Evolutionary conservation across 257 asterid species (phyloP).

Genomic region (Marsdenia floribunda): DNA sequence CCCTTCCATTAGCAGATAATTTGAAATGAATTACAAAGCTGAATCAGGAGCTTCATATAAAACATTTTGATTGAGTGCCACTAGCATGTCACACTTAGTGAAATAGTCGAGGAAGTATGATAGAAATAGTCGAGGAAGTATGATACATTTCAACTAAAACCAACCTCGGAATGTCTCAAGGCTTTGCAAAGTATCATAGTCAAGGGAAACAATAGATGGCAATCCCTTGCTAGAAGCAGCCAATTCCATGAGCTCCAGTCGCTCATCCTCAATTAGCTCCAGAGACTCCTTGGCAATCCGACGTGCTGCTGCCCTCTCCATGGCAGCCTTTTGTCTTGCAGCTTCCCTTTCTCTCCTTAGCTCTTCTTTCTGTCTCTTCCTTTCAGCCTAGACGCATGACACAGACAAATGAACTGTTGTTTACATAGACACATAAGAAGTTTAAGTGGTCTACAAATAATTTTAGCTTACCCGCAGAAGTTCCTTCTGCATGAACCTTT

Average conservation of each 20-base stretch:
- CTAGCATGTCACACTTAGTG: background rate
- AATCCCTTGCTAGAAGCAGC: conserved; percentile 89
- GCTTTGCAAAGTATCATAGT: conserved; percentile 78
- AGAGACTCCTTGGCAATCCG: conserved; percentile 86
- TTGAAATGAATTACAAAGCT: background rate
- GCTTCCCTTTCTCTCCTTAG: conserved; percentile 75
- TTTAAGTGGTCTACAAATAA: conserved; percentile 1
- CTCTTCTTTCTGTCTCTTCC: conserved; percentile 90
- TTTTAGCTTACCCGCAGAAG: conserved; percentile 48
- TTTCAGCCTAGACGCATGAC: conserved; percentile 64
- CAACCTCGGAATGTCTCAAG: conserved; percentile 83
- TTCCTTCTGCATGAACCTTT: conserved; percentile 86
- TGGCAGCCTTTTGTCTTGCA: conserved; percentile 76
- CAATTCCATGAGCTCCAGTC: conserved; percentile 92
- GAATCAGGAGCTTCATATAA: background rate
- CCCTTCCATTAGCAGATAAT: background rate
- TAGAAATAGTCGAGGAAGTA: background rate
- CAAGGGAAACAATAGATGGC: conserved; percentile 79
- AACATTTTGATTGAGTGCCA: background rate
- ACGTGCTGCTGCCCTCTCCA: conserved; percentile 91
- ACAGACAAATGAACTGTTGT: background rate
- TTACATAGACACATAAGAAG: background rate
- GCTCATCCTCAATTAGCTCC: conserved; percentile 98
- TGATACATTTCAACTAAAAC: conserved; percentile 25
- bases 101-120: background rate